phyloP scores from a whole-genome alignment of 2,329 filamentous ascomycete genomes.

The Fusarium zealandicum region DNA sequence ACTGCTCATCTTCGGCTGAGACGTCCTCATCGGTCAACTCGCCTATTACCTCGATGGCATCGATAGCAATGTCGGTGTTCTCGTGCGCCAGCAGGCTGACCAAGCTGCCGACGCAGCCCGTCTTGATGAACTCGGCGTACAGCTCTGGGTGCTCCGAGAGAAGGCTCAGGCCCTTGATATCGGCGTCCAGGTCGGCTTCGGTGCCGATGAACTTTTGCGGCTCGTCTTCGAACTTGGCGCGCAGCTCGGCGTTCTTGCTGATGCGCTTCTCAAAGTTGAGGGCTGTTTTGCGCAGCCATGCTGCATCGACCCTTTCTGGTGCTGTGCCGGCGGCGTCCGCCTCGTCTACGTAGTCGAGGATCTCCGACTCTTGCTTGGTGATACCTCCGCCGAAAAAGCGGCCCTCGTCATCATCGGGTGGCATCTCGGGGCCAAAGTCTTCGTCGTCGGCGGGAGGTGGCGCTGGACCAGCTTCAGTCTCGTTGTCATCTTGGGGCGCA shows the following conservation, averaged over 20 bases:
- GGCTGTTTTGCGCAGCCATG: constrained; percentile 84
- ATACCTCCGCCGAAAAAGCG: constrained; percentile 96
- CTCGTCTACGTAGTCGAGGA: constrained; percentile 85
- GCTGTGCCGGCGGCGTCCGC: constrained; percentile 47
- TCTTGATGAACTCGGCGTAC: constrained; percentile 79
- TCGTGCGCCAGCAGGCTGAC: constrained; percentile 89
- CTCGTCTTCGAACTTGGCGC: constrained; percentile 82
- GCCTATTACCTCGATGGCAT: constrained; percentile 84
- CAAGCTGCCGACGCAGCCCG: constrained; percentile 76
- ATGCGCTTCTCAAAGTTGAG: constrained; percentile 91
- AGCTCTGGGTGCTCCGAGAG: constrained; percentile 85
- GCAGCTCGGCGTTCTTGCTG: constrained; percentile 86
- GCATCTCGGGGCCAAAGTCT: constrained; percentile 53
- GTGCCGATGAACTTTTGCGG: constrained; percentile 83
- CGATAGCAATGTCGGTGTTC: constrained; percentile 96
- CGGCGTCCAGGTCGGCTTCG: constrained; percentile 88
- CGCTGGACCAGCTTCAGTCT: constrained; percentile 57
- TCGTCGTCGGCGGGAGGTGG: constrained; percentile 60
- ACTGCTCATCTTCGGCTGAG: constrained; percentile 78
- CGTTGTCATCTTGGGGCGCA: constrained; percentile 56
- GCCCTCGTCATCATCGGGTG: constrained; percentile 76
- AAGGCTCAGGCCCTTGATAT: constrained; percentile 86
- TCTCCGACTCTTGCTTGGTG: constrained; percentile 78
- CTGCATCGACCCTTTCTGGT: constrained; percentile 79
- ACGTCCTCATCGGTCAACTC: constrained; percentile 96